Evolutionary conservation across 2,329 filamentous ascomycete species (phyloP), one percentile per base, ranked within the genome.

Genomic region (Penicillium sumatraense): DNA sequence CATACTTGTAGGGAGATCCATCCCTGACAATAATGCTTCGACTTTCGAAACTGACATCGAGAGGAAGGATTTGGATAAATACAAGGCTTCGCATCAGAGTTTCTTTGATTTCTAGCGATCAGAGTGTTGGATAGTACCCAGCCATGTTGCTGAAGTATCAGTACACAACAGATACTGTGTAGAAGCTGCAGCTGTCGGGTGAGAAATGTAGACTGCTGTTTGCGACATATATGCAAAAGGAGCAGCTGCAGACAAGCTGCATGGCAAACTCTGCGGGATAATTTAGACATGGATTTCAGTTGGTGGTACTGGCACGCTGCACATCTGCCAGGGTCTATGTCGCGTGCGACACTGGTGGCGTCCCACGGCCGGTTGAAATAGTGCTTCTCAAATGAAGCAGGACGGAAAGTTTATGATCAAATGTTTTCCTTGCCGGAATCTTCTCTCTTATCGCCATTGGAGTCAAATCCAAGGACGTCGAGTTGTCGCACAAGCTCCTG

Each of bases 401-500:
- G 24, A 14, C n/a, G 6, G 27, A 13, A 23, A 46, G 6, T n/a
- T 26, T 21, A 4, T 33, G 29, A 49, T 64, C 57, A 62, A 23
- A 52, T 61, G 11, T 50, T 63, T 21, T 64, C 62, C 41, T 63
- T 59, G 10, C 47, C 55, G 13, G 50, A 49, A 10, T 56, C 61
- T 4, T 66, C 68, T 65, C 83, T 82, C 65, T 81, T 83, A 58
- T 93, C 89, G 2, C 88, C 91, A 9, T 96, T 89, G 1, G 84
- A 77, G 72, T 96, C 89, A 60, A 98, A 91, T 0, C 93, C 93
- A 24, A 99, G 80, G 2, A 85, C 83, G 66, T 96, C 90, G 53
- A 99, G 78, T 72, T 98, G 93, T 11, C 92, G 85, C 54, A 97
- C 87, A 48, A 99, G 83, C 78, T 99, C 95, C 60, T 91, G 91